A percentile compares a stretch with the other conserved stretches of the same genome.
Evolutionary conservation across 164 flowering plant species (phyloP).

Genomic region (Malania oleifera): DNA sequence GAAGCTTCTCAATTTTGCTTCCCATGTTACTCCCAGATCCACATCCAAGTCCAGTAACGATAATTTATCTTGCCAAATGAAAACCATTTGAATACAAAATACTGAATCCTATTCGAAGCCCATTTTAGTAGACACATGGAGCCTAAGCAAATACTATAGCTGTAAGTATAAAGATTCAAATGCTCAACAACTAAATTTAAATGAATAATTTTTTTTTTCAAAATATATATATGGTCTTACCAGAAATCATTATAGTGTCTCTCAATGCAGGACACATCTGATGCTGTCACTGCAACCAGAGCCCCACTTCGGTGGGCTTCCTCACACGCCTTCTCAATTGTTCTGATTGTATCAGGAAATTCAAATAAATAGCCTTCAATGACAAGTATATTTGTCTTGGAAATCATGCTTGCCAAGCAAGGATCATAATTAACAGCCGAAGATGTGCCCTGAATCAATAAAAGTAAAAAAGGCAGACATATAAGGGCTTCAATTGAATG

Average conservation of each 20-base stretch:
- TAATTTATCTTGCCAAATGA: too few relatives aligned
- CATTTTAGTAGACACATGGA: not conserved
- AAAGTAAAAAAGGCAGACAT: not conserved
- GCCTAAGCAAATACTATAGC: not conserved
- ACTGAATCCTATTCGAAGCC: too few relatives aligned
- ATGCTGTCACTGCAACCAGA: constrained; percentile 87
- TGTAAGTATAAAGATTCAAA: too few relatives aligned
- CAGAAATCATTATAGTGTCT: constrained; percentile 88
- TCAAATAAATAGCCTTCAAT: constrained; percentile 96
- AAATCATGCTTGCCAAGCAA: constrained; percentile 52
- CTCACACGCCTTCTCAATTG: constrained; percentile 74
- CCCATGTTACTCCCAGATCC: too few relatives aligned
- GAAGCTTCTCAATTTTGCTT: too few relatives aligned
- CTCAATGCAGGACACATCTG: constrained; percentile 89
- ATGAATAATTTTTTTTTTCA: too few relatives aligned
- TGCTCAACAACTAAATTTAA: not conserved
- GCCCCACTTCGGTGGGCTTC: constrained; percentile 75
- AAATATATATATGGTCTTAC: too few relatives aligned
- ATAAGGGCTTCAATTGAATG: not conserved
- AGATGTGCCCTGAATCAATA: constrained; percentile 72
- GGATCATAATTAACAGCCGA: constrained; percentile 64
- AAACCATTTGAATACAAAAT: too few relatives aligned
- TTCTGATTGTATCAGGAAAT: constrained; percentile 74
- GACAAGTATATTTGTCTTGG: constrained; percentile 76
- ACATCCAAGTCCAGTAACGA: too few relatives aligned